Evolutionary conservation across 371 early-diverging fungal genomes (phyloP).

Genomic region (Syncephalastrum monosporum): DNA sequence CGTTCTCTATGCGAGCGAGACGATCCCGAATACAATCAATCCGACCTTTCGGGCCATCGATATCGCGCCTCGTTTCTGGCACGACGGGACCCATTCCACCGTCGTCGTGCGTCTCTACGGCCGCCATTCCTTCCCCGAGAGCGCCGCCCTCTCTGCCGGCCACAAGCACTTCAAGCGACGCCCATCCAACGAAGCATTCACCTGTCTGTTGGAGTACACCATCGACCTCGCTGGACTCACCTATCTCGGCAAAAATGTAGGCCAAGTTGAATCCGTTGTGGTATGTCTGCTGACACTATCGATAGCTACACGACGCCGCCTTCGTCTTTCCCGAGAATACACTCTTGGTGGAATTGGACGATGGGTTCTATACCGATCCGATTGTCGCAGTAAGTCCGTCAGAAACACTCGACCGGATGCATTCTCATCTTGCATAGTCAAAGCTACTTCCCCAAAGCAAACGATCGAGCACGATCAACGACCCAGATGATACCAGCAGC

Average conservation of each 20-base stretch:
- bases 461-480: conserved; percentile 21
- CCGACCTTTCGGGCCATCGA: conserved; percentile 38
- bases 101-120: conserved; percentile 48
- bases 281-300: background rate
- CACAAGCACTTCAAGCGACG: conserved; percentile 13
- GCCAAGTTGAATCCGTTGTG: background rate
- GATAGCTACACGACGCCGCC: conserved; percentile 37
- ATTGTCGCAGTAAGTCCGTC: conserved; percentile 29
- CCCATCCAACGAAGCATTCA: conserved; percentile 1
- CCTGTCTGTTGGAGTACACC: background rate
- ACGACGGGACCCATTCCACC: conserved; percentile 31
- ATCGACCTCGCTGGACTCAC: conserved; percentile 48
- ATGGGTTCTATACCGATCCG: conserved; percentile 58
- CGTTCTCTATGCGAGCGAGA: conserved; percentile 40
- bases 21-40: conserved; percentile 41
- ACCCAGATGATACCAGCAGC: conserved; percentile 1
- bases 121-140: conserved; percentile 43
- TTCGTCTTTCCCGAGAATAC: conserved; percentile 52
- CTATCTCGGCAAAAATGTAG: conserved; percentile 47
- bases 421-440: conserved; percentile 3
- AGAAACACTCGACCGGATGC: background rate
- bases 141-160: conserved; percentile 19
- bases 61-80: conserved; percentile 25
- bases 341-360: conserved; percentile 49
- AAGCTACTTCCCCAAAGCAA: conserved; percentile 21